These are phyloP conservation scores for Picochlorum costavermella DNA, from an alignment of 139 green algal species.

Conservation along the genomic window DNA sequence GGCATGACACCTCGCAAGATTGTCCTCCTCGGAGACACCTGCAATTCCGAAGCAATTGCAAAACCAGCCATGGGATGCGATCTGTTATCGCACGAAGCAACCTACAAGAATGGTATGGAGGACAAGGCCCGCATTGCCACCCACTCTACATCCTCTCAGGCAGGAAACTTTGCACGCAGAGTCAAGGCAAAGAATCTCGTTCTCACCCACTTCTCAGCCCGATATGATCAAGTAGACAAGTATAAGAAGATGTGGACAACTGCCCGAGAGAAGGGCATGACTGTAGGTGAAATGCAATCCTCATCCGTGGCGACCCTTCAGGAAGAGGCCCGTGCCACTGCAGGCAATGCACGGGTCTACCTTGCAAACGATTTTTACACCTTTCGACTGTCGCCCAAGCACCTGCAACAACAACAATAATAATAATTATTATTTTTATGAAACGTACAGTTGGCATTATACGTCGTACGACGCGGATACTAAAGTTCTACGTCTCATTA, in stretches of 20 bases:
- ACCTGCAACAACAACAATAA: neutral
- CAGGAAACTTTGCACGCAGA: slow-evolving; percentile 67
- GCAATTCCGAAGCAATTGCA: slow-evolving; percentile 57
- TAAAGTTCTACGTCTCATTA: too few species aligned
- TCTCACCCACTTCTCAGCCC: slow-evolving; percentile 86
- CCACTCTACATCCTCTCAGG: slow-evolving; percentile 85
- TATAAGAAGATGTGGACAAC: slow-evolving; percentile 1
- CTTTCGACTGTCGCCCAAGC: slow-evolving; percentile 15
- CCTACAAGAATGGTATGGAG: slow-evolving; percentile 65
- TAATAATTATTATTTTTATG: neutral
- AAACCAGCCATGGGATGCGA: slow-evolving; percentile 48
- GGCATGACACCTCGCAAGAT: slow-evolving; percentile 51
- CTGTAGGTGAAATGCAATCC: neutral
- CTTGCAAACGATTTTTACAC: slow-evolving; percentile 28
- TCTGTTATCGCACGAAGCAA: slow-evolving; percentile 87
- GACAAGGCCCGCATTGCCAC: slow-evolving; percentile 66
- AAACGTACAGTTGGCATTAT: too few species aligned
- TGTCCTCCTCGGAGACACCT: slow-evolving; percentile 90
- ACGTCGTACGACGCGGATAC: too few species aligned
- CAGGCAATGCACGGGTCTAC: slow-evolving; percentile 1
- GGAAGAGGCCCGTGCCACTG: neutral
- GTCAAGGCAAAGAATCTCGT: slow-evolving; percentile 68
- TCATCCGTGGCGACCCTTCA: neutral
- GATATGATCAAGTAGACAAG: slow-evolving; percentile 30
- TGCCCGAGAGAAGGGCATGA: slow-evolving; percentile 3